These are phyloP conservation scores for Aspergillus ustus DNA, from an alignment of 2,329 filamentous ascomycete genomes.

Conservation along the genomic window DNA sequence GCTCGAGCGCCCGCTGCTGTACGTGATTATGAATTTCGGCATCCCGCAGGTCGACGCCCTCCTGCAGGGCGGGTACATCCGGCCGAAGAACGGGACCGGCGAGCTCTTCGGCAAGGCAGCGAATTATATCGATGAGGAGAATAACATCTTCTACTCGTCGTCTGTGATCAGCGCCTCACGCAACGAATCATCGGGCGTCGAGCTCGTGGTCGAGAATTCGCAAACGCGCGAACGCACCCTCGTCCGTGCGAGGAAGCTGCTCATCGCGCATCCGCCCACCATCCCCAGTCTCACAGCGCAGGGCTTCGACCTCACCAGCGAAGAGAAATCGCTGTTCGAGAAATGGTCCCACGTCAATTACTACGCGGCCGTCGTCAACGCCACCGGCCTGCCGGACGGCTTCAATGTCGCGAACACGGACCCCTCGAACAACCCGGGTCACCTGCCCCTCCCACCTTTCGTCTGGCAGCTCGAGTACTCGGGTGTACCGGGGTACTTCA, in stretches of 20 bases:
- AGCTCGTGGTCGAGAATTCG: conserved; percentile 31
- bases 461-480: conserved; percentile 18
- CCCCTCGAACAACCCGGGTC: conserved; percentile 29
- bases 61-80: conserved; percentile 24
- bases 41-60: conserved; percentile 24
- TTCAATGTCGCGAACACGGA: conserved; percentile 33
- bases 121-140: conserved; percentile 29
- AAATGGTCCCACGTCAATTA: conserved; percentile 46
- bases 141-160: conserved; percentile 33
- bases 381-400: conserved; percentile 42
- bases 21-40: conserved; percentile 19
- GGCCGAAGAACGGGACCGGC: conserved; percentile 23
- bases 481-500: conserved; percentile 19
- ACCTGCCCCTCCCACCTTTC: conserved; percentile 29
- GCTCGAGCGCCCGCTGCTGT: conserved; percentile 17
- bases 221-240: conserved; percentile 30
- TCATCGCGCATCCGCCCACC: conserved; percentile 44
- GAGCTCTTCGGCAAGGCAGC: conserved; percentile 24
- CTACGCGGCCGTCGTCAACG: conserved; percentile 45
- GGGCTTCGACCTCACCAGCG: conserved; percentile 42
- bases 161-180: conserved; percentile 28
- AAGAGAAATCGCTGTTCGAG: conserved; percentile 41
- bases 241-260: conserved; percentile 43
- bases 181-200: conserved; percentile 18
- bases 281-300: conserved; percentile 32